These are phyloP conservation scores for Cystobasidiaceae sp. DNA, from an alignment of 1,284 basidiomycete species.

Conservation along the genomic window DNA sequence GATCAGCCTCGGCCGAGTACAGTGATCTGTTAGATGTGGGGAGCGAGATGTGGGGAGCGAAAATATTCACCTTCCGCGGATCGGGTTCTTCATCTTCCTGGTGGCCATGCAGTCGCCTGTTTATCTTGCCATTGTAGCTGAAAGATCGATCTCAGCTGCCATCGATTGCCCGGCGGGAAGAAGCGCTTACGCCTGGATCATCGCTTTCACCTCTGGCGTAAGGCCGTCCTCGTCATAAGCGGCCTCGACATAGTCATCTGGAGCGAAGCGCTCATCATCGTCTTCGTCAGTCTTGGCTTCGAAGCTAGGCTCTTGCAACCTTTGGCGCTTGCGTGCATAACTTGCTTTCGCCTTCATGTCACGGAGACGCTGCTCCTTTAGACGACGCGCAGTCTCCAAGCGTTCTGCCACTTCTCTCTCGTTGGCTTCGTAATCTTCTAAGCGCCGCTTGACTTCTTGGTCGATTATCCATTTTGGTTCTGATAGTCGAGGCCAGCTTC, in stretches of 20 bases:
- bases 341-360: slow-evolving; percentile 33
- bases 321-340: slow-evolving; percentile 20
- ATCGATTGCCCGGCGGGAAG: no score
- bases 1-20: no score
- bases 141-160: no score
- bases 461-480: slow-evolving; percentile 50
- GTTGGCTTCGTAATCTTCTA: slow-evolving; percentile 40
- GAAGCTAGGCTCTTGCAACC: neutral
- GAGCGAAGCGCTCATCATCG: slow-evolving; percentile 61
- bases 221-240: slow-evolving; percentile 48
- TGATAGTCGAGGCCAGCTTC: slow-evolving; percentile 24
- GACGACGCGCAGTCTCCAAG: slow-evolving; percentile 31
- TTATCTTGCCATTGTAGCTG: no score
- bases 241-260: slow-evolving; percentile 50
- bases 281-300: slow-evolving; percentile 34
- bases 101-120: no score
- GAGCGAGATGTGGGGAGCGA: no score
- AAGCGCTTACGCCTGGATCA: slow-evolving; percentile 66
- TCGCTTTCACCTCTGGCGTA: slow-evolving; percentile 68
- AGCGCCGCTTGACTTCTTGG: slow-evolving; percentile 44
- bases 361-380: slow-evolving; percentile 32
- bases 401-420: slow-evolving; percentile 45
- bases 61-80: slow-evolving; percentile 47
- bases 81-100: slow-evolving; percentile 45
- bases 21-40: no score